Conservation (phyloP, 164 flowering plant species). For the Magnolia kwangsiensis region DNA sequence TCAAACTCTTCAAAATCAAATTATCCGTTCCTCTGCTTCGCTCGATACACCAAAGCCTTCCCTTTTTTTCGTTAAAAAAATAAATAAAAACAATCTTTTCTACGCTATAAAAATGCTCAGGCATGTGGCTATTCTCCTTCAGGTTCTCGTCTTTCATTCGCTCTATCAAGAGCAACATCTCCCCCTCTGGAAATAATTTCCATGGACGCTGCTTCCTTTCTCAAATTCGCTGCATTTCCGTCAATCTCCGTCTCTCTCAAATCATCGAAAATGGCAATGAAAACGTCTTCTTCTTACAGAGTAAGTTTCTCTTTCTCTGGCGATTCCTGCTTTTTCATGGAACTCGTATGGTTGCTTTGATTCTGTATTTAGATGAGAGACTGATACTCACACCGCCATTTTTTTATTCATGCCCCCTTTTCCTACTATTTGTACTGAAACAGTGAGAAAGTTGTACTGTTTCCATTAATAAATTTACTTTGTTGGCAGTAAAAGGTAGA, state of each 20-base stretch:
- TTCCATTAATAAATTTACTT: no score
- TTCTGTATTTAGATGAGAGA: neutral
- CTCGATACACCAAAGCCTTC: no score
- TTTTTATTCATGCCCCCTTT: no score
- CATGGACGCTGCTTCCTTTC: constrained; percentile 13
- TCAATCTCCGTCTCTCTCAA: constrained; percentile 14
- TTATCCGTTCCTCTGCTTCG: no score
- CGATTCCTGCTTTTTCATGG: neutral
- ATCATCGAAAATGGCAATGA: constrained; percentile 17
- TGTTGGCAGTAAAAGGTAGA: neutral
- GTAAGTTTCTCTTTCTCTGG: constrained; percentile 1
- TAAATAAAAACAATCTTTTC: neutral
- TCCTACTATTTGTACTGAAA: no score
- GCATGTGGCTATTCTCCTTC: neutral
- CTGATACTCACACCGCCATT: neutral
- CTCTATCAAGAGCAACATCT: neutral
- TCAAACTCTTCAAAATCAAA: no score
- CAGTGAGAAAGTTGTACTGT: no score
- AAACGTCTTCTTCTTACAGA: constrained; percentile 15
- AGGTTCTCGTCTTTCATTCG: neutral
- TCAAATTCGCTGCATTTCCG: constrained; percentile 28
- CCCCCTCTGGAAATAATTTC: neutral
- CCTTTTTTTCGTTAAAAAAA: no score
- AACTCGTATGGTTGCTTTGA: neutral
- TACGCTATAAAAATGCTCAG: neutral